Base-by-base conservation (phyloP, 495 filamentous ascomycete genomes). In the Echria macrotheca region DNA sequence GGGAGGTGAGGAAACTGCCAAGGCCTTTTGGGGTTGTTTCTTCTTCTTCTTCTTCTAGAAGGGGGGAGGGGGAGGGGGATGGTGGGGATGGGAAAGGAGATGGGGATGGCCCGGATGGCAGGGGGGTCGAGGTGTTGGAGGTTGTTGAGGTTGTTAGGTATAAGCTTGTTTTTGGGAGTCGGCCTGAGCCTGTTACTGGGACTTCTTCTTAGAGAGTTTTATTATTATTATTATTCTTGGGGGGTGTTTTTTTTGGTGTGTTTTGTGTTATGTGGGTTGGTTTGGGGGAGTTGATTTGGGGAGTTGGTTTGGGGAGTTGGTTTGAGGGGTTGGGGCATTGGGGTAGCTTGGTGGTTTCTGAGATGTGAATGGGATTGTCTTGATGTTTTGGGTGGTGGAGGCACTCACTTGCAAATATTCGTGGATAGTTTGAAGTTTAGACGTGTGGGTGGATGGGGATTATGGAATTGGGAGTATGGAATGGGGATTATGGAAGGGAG, bases 71-170 rank as follows among this genome's bases (percentile, higher is more conserved):
- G 12, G 57, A 50, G 3, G 57, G 38, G 10, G 52, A 49, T 4
- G 49, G 44, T 41, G 58, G 54, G 55, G n/a, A n/a, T n/a, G 28
- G 51, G 37, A 32, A 37, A 42, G 42, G 15, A 28, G 15, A 17
- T 11, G 17, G 29, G 37, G 12, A 47, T 9, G n/a, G 61, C 57
- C n/a, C n/a, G n/a, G n/a, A n/a, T n/a, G n/a, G n/a, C 5, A 49
- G 49, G 5, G 53, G 41, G 44, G 57, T 35, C 0, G 70, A 70
- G 43, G 69, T 72, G 19, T 47, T 79, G 24, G 71, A 76, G 57
- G 80, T 98, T 55, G 80, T 87, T 50, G 91, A 97, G 64, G 80
- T 98, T 52, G 78, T 98, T 39, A 84, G 81, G 65, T 91, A 81
- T 58, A 97, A 96, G 72, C 65, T 98, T 45, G 66, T 96, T 12